Evolutionary conservation across 1,139 yeast species (phyloP).

Genomic region (Scheffersomyces quercinus): DNA sequence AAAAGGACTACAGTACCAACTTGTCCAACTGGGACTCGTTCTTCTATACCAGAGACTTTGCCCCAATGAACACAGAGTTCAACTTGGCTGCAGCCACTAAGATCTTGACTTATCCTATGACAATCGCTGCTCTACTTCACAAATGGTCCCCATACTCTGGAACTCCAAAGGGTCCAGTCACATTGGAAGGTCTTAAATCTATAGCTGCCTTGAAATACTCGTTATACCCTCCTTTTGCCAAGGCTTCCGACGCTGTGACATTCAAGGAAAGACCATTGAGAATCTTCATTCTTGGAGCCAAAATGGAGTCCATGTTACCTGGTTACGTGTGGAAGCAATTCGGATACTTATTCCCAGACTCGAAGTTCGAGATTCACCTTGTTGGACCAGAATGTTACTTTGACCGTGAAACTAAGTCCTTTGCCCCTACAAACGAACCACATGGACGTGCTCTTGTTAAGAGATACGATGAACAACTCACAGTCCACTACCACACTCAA

Average conservation of each 20-base stretch:
- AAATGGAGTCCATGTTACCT: constrained; percentile 92
- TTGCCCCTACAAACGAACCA: constrained; percentile 38
- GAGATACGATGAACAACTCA: constrained; percentile 73
- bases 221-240: constrained; percentile 70
- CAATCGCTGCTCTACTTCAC: constrained; percentile 82
- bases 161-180: constrained; percentile 82
- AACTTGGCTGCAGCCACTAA: constrained; percentile 95
- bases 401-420: constrained; percentile 52
- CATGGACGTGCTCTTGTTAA: constrained; percentile 65
- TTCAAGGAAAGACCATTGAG: constrained; percentile 89
- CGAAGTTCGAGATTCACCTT: constrained; percentile 82
- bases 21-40: constrained; percentile 89
- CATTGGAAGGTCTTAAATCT: constrained; percentile 90
- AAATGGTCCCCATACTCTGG: constrained; percentile 81
- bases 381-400: constrained; percentile 91
- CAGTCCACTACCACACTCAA: constrained; percentile 81
- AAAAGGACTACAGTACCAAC: constrained; percentile 74
- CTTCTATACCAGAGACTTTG: constrained; percentile 88
- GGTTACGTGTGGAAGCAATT: constrained; percentile 96
- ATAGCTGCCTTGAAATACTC: constrained; percentile 90
- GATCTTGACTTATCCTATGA: constrained; percentile 88
- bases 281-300: constrained; percentile 84
- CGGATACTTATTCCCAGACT: constrained; percentile 80
- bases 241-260: constrained; percentile 42
- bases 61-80: constrained; percentile 95